A percentile compares a stretch with the other conserved stretches of the same genome.
These are phyloP conservation scores for Westerdykella aurantiaca DNA, from an alignment of 2,329 filamentous ascomycete species.

Conservation along the genomic window DNA sequence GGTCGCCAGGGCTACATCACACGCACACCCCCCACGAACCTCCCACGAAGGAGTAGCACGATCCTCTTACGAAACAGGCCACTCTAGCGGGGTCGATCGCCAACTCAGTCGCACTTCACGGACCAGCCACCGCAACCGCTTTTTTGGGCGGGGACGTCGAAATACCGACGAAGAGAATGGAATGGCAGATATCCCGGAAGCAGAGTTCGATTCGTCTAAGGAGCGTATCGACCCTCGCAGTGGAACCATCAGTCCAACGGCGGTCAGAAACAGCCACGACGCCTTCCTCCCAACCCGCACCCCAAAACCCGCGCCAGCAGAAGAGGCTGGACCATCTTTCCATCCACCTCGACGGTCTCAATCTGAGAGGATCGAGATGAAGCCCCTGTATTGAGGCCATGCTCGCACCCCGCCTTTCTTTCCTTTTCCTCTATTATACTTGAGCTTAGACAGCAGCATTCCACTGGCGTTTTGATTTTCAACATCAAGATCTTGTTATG, in stretches of 20 bases:
- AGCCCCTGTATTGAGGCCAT: slow-evolving; percentile 15
- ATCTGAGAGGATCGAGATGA: slow-evolving; percentile 34
- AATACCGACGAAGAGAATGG: slow-evolving; percentile 39
- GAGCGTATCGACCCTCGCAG: slow-evolving; percentile 35
- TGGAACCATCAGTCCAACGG: slow-evolving; percentile 27
- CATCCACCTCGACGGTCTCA: slow-evolving; percentile 17
- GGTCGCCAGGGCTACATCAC: slow-evolving; percentile 39
- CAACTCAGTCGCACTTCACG: slow-evolving; percentile 25
- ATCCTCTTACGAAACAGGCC: slow-evolving; percentile 29
- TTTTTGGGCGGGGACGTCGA: slow-evolving; percentile 49
- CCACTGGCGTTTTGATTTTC: too few relatives aligned
- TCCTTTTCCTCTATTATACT: too few relatives aligned
- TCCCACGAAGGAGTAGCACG: slow-evolving; percentile 22
- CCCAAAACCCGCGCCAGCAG: slow-evolving; percentile 19
- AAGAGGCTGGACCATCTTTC: slow-evolving; percentile 18
- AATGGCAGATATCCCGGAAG: slow-evolving; percentile 44
- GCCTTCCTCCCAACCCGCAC: slow-evolving; percentile 13
- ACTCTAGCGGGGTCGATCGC: slow-evolving; percentile 28
- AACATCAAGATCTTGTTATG: too few relatives aligned
- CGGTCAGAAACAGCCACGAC: slow-evolving; percentile 23
- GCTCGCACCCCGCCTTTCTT: too few relatives aligned
- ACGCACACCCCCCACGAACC: slow-evolving; percentile 16
- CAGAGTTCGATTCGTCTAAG: slow-evolving; percentile 12
- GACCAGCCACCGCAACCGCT: slow-evolving; percentile 53
- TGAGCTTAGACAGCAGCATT: too few relatives aligned